Conservation (phyloP, 1,284 basidiomycete species). For the Stygiomarasmius scandens region DNA sequence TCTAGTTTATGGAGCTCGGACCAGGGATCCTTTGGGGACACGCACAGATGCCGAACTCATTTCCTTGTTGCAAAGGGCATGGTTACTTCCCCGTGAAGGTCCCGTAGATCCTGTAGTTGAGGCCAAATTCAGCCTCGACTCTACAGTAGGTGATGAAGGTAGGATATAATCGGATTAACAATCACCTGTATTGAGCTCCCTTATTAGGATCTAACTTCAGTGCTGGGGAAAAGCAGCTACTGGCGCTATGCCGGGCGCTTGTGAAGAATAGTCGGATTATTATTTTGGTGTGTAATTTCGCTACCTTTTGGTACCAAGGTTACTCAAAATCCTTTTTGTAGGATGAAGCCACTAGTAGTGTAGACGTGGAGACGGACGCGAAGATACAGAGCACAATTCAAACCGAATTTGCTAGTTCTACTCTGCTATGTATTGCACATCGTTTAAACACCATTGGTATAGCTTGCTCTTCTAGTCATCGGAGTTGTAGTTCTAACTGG, state of each 20-base stretch:
- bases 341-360: slow-evolving; percentile 81
- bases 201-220: slow-evolving; percentile 67
- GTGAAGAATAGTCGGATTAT: slow-evolving; percentile 75
- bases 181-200: background rate
- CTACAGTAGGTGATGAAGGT: slow-evolving; percentile 71
- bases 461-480: slow-evolving; percentile 15
- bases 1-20: slow-evolving; percentile 1
- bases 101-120: slow-evolving; percentile 45
- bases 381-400: slow-evolving; percentile 78
- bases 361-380: slow-evolving; percentile 82
- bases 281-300: slow-evolving; percentile 54
- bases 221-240: slow-evolving; percentile 78
- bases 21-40: slow-evolving; percentile 56
- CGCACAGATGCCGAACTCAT: slow-evolving; percentile 54
- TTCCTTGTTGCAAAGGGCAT: slow-evolving; percentile 55
- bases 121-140: slow-evolving; percentile 69
- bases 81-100: slow-evolving; percentile 55
- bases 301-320: background rate
- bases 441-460: slow-evolving; percentile 74
- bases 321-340: slow-evolving; percentile 24
- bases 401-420: slow-evolving; percentile 64
- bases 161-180: slow-evolving; percentile 12
- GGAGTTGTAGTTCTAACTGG: background rate
- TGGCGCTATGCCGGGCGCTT: slow-evolving; percentile 74
- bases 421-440: slow-evolving; percentile 60